phyloP scores from a whole-genome alignment of 2,329 filamentous ascomycete genomes.

The Dryadomyces quercivorus region DNA sequence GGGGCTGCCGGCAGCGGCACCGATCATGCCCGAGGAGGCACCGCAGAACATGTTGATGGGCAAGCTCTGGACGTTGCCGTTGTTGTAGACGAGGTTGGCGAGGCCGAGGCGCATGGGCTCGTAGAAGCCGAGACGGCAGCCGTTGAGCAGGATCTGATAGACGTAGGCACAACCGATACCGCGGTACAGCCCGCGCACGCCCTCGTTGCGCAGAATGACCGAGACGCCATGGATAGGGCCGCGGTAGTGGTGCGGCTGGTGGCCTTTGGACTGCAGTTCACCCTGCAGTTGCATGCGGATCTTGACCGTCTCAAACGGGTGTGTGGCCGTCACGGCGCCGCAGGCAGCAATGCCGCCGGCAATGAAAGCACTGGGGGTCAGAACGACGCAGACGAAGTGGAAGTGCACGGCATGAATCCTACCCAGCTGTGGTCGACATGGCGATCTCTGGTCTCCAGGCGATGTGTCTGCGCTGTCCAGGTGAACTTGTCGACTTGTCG shows the following conservation, averaged over 20 bases:
- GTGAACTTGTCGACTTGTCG: too few relatives aligned
- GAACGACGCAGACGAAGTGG: neutral
- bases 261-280: slow-evolving; percentile 77
- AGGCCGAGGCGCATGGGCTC: slow-evolving; percentile 74
- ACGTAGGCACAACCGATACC: slow-evolving; percentile 87
- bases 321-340: slow-evolving; percentile 92
- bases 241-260: slow-evolving; percentile 77
- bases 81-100: slow-evolving; percentile 57
- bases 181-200: slow-evolving; percentile 70
- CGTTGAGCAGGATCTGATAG: slow-evolving; percentile 93
- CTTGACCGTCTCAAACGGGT: slow-evolving; percentile 98
- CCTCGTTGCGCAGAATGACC: slow-evolving; percentile 86
- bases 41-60: slow-evolving; percentile 90
- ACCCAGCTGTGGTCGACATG: slow-evolving; percentile 13
- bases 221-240: slow-evolving; percentile 85
- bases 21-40: slow-evolving; percentile 77
- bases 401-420: neutral
- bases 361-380: slow-evolving; percentile 60
- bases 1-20: slow-evolving; percentile 83
- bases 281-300: slow-evolving; percentile 96
- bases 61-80: slow-evolving; percentile 67
- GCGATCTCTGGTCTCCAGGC: too few relatives aligned
- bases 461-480: too few relatives aligned
- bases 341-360: slow-evolving; percentile 94
- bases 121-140: slow-evolving; percentile 94